Conservation (phyloP, 768 basidiomycete genomes). For the Rhizopogon roseolus region DNA sequence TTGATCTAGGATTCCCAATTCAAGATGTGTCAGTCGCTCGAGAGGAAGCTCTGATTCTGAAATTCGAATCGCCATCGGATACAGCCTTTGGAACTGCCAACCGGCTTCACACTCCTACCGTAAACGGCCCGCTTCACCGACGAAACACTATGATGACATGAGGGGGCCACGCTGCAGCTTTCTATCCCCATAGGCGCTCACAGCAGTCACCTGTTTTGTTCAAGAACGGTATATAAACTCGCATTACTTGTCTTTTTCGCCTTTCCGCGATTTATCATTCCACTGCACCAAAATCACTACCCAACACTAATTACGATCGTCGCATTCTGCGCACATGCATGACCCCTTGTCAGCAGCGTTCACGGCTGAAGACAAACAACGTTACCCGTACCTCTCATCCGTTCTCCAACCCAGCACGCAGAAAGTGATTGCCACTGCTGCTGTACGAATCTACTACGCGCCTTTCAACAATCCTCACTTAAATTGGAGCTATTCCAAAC, state of each 20-base stretch:
- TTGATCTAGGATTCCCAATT: too few species aligned
- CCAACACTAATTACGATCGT: slow-evolving; percentile 1
- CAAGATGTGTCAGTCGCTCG: too few species aligned
- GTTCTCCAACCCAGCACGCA: slow-evolving; percentile 36
- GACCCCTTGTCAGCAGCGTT: slow-evolving; percentile 26
- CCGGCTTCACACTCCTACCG: slow-evolving; percentile 19
- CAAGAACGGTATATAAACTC: slow-evolving; percentile 25
- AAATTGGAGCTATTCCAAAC: slow-evolving; percentile 57
- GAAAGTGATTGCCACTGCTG: slow-evolving; percentile 47
- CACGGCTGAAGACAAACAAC: slow-evolving; percentile 33
- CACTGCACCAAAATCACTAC: slow-evolving; percentile 12
- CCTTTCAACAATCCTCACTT: slow-evolving; percentile 40
- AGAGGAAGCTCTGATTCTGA: too few species aligned
- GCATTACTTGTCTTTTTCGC: slow-evolving; percentile 3
- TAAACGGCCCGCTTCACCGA: slow-evolving; percentile 28
- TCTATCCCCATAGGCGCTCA: slow-evolving; percentile 17
- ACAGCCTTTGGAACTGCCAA: slow-evolving; percentile 23
- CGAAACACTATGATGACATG: slow-evolving; percentile 24
- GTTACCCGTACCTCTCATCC: slow-evolving; percentile 33
- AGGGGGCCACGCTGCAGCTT: slow-evolving; percentile 29
- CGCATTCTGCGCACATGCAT: slow-evolving; percentile 19
- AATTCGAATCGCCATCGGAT: neutral
- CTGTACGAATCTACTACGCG: slow-evolving; percentile 59
- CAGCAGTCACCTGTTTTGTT: slow-evolving; percentile 20
- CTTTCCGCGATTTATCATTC: slow-evolving; percentile 13